Evolutionary conservation across 106 monocot species (phyloP), one percentile per base, ranked within the genome.

Genomic region (Chionographis japonica): DNA sequence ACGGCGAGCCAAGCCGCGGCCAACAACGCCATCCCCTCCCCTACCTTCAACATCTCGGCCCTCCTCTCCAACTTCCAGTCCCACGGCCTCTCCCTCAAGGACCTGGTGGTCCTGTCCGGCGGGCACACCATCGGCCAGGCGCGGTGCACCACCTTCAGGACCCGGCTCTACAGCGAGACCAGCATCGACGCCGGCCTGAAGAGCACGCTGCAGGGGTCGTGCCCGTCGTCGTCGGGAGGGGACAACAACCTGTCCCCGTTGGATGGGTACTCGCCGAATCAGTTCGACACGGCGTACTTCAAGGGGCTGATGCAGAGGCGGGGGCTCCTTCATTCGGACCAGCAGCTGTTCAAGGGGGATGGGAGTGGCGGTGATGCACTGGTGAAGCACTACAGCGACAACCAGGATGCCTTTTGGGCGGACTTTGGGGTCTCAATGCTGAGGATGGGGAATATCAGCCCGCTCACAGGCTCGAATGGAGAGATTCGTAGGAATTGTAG

Each of bases 321-420:
- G 15, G 82, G 77, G 2, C 69, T 84, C 20, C 12, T 84, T 11
- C 64, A 64, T 38, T 79, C 76, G 2, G 84, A 84, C 10, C 79
- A 84, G 54, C 63, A 72, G 73, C 65, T 84, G 12, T 69, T 61
- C 52, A 75, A 80, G 37, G 70, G 70, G 11, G 73, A 75, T 64
- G 67, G 67, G 9, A 69, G 66, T 4, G 16, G 17, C 36, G 67
- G 67, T 10, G 78, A 78, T 40, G 41, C 42, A 4, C 40, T 74
- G 7, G 67, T 88, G 16, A 40, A 51, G 16, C 54, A 56, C 39
- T 84, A 81, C 62, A 53, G 68, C 4, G 11, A 58, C 7, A 37
- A 78, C 52, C 36, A n/a, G 0, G 18, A 36, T 40, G 16, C 52
- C 15, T 86, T 86, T 57, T 64, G 51, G 59, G 46, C 14, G 7